Evolutionary conservation across 257 asterid genomes (phyloP), one percentile per base, ranked within the genome.

Genomic region (Verbena officinalis): DNA sequence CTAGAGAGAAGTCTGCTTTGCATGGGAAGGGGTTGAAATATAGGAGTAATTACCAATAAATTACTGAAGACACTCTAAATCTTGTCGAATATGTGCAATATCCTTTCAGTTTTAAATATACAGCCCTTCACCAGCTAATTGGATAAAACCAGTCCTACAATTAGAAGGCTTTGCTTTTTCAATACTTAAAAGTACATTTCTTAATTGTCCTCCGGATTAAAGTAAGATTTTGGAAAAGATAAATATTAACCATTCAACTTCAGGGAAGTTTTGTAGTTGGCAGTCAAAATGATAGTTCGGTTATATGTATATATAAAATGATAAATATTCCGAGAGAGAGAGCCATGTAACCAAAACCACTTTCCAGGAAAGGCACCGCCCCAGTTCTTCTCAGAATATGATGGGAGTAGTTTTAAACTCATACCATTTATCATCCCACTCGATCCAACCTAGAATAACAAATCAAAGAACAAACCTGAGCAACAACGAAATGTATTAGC

Each of bases 331-430:
- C 52, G 44, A 56, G 40, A 38, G 34, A 44, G n/a, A n/a, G n/a
- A n/a, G n/a, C n/a, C n/a, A n/a, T n/a, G n/a, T 83, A 93, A 97
- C 99, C 99, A 93, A 60, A 90, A 93, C 99, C 99, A 93, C 86
- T 76, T 93, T 78, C 91, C 81, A 33, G 99, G 99, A 82, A 93
- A 93, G 78, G 81, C 95, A 64, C 76, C 90, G 39, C 97, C 99
- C 99, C 99, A 93, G 63, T 93, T 93, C 84, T 93, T 93, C 64
- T 93, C 99, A 10, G 85, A 87, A 80, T 93, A 93, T 59, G 99
- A 93, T 46, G n/a, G 97, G 99, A 68, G 99, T 96, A 78, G 87
- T 66, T 74, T 88, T 79, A 76, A 93, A 93, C 78, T 93, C 95
- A 42, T 71, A 93, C 56, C 89, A 79, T 71, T 83, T 81, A 50